Conservation (phyloP, 2,329 filamentous ascomycete genomes). For the Ophiocordyceps sinensis region DNA sequence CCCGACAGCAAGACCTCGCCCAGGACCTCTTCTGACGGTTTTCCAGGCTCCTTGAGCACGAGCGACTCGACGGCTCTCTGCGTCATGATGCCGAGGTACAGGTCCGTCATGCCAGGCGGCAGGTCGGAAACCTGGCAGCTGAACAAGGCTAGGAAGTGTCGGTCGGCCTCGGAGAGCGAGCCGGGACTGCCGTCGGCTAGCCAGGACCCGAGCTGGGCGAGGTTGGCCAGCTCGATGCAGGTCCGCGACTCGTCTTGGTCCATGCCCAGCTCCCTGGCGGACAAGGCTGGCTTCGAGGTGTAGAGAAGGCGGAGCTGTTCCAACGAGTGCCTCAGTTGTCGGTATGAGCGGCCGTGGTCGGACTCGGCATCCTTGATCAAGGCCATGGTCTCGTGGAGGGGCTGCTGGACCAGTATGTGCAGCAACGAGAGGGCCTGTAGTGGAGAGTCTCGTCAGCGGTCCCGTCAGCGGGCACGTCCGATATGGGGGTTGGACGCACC, state of each 20-base stretch:
- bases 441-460: conserved; percentile 4
- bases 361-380: conserved; percentile 18
- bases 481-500: conserved; percentile 14
- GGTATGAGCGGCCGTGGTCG: conserved; percentile 17
- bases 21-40: conserved; percentile 35
- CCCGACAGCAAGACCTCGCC: conserved; percentile 42
- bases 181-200: conserved; percentile 22
- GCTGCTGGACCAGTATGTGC: conserved; percentile 20
- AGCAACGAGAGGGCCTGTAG: conserved; percentile 23
- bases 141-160: conserved; percentile 29
- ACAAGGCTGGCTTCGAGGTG: conserved; percentile 16
- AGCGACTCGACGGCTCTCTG: conserved; percentile 39
- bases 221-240: conserved; percentile 31
- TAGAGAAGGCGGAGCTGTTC: conserved; percentile 20
- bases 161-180: conserved; percentile 26
- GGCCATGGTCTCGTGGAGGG: conserved; percentile 20
- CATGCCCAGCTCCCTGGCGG: conserved; percentile 18
- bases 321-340: conserved; percentile 16
- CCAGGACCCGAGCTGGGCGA: conserved; percentile 30
- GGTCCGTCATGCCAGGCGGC: conserved; percentile 23
- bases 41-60: conserved; percentile 31
- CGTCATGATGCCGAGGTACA: conserved; percentile 33
- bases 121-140: conserved; percentile 30
- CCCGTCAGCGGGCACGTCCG: neutral
- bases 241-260: conserved; percentile 17